Conservation (phyloP, 2,329 filamentous ascomycete species). For the Didymellaceae sp. region DNA sequence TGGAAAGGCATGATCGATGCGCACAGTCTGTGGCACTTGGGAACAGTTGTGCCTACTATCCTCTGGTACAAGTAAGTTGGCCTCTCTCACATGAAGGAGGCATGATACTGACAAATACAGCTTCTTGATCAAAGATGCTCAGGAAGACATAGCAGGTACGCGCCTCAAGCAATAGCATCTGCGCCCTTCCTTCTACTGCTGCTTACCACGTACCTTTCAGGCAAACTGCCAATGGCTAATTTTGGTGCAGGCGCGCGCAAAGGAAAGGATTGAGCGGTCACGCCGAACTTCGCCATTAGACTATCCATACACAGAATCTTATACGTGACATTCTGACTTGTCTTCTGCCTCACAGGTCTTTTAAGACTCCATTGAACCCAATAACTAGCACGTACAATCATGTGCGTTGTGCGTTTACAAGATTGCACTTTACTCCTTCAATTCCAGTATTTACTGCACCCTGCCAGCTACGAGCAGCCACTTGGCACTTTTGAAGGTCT, state of each 20-base stretch:
- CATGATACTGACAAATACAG: constrained; percentile 54
- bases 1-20: constrained; percentile 84
- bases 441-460: too few species aligned
- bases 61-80: constrained; percentile 91
- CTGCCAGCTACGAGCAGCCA: too few species aligned
- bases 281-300: background rate
- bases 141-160: constrained; percentile 77
- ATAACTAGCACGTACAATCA: too few species aligned
- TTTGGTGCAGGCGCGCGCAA: constrained; percentile 23
- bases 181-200: background rate
- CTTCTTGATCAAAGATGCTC: constrained; percentile 84
- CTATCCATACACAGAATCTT: background rate
- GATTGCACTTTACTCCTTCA: too few species aligned
- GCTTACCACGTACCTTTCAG: constrained; percentile 33
- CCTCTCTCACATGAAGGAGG: too few species aligned
- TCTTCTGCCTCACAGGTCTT: too few species aligned
- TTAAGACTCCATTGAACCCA: too few species aligned
- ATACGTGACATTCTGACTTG: too few species aligned
- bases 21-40: constrained; percentile 94
- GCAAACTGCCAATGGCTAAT: constrained; percentile 32
- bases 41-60: constrained; percentile 84
- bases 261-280: constrained; percentile 9
- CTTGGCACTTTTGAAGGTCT: too few species aligned
- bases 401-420: too few species aligned
- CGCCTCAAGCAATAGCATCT: constrained; percentile 69